Conservation (phyloP, 148 eudicot genomes). For the Rhododendron williamsianum region DNA sequence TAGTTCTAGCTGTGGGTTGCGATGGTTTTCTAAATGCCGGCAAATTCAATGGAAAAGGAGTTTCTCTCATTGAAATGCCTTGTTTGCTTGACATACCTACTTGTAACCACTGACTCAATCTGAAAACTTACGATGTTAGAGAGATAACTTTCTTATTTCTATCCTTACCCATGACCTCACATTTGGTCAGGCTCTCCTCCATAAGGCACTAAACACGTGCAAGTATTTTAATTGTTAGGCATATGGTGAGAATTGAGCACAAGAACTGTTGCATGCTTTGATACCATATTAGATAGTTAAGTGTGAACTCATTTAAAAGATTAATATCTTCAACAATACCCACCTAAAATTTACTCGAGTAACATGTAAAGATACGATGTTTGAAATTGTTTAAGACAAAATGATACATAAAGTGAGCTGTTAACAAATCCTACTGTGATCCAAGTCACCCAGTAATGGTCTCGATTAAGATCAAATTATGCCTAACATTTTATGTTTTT, state of each 20-base stretch:
- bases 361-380: neutral
- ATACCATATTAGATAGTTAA: neutral
- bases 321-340: neutral
- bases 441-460: neutral
- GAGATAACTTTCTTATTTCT: neutral
- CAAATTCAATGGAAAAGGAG: neutral
- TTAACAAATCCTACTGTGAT: neutral
- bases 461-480: neutral
- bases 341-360: neutral
- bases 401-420: neutral
- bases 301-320: neutral
- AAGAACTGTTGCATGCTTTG: neutral
- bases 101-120: neutral
- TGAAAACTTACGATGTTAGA: neutral
- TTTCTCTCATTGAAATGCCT: neutral
- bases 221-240: neutral
- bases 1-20: neutral
- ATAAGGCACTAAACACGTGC: neutral
- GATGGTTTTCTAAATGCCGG: neutral
- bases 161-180: neutral
- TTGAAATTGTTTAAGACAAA: neutral
- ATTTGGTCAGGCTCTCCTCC: neutral
- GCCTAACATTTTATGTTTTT: neutral
- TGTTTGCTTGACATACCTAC: neutral
- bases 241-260: neutral